phyloP scores from a whole-genome alignment of 2,329 filamentous ascomycete genomes.

The Aspergillus brasiliensis region DNA sequence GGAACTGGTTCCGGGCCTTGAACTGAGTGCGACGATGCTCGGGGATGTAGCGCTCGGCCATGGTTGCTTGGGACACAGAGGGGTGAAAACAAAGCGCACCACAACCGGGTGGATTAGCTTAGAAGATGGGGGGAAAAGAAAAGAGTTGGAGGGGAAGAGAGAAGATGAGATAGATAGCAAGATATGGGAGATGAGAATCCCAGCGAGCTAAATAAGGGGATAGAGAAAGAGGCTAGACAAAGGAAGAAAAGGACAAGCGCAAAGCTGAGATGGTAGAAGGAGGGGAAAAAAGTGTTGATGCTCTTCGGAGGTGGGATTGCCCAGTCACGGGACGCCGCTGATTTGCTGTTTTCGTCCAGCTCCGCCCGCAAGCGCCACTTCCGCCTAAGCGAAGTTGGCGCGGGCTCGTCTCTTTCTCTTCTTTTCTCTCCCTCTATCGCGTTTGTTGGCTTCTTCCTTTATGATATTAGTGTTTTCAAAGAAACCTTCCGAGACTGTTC shows the following conservation, averaged over 20 bases:
- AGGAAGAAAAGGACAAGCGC: conserved; percentile 10
- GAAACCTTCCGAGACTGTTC: not conserved
- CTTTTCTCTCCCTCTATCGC: not conserved
- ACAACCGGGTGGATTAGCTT: conserved; percentile 19
- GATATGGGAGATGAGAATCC: conserved; percentile 27
- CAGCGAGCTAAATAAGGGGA: conserved; percentile 17
- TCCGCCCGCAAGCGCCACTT: conserved; percentile 23
- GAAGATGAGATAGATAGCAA: conserved; percentile 11
- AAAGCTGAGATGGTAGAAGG: conserved; percentile 19
- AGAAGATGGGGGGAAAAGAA: conserved; percentile 10
- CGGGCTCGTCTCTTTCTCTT: not conserved
- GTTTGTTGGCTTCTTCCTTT: not conserved
- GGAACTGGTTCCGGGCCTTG: conserved; percentile 99
- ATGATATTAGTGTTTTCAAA: too few species aligned
- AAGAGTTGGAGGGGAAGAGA: conserved; percentile 23
- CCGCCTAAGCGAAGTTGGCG: conserved; percentile 31
- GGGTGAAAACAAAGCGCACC: conserved; percentile 36
- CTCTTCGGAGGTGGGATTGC: conserved; percentile 24
- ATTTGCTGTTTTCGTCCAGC: conserved; percentile 24
- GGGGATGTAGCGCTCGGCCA: conserved; percentile 99
- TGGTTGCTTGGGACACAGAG: conserved; percentile 52
- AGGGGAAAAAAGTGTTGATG: conserved; percentile 27
- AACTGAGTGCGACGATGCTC: conserved; percentile 99
- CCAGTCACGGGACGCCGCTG: conserved; percentile 23
- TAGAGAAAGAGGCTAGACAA: conserved; percentile 8